These are phyloP conservation scores for Mycena rosella DNA, from an alignment of 768 basidiomycete species.

Conservation along the genomic window DNA sequence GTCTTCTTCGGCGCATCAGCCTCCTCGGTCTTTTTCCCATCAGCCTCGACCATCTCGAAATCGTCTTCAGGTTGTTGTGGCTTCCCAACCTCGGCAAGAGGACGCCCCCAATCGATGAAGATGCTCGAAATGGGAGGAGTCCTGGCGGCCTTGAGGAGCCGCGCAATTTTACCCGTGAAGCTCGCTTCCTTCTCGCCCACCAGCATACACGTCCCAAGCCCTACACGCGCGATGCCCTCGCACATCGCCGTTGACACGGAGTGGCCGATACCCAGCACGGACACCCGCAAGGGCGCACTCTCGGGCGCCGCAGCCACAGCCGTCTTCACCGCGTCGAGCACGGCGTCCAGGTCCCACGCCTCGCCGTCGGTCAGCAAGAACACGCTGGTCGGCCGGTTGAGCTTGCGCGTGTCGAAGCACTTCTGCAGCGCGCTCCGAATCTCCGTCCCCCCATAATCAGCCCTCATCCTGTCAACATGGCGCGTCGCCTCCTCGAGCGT, in stretches of 20 bases:
- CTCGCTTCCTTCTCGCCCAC: constrained; percentile 49
- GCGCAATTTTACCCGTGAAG: constrained; percentile 54
- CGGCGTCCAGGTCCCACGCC: constrained; percentile 45
- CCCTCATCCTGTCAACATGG: constrained; percentile 53
- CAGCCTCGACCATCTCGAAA: constrained; percentile 32
- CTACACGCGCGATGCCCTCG: constrained; percentile 54
- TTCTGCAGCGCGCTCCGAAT: constrained; percentile 48
- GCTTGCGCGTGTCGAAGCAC: constrained; percentile 45
- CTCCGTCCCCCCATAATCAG: constrained; percentile 59
- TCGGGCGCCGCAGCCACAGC: constrained; percentile 42
- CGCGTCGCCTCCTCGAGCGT: constrained; percentile 47
- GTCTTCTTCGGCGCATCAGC: not conserved
- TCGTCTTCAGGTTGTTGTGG: constrained; percentile 12
- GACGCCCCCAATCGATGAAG: constrained; percentile 52
- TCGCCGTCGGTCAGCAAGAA: constrained; percentile 64
- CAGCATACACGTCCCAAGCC: constrained; percentile 55
- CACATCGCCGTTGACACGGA: constrained; percentile 55
- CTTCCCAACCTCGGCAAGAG: not conserved
- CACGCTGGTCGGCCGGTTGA: constrained; percentile 50
- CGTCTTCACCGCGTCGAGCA: constrained; percentile 45
- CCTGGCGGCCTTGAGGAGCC: constrained; percentile 55
- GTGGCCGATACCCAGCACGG: constrained; percentile 59
- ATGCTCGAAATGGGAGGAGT: constrained; percentile 52
- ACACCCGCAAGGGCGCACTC: constrained; percentile 51
- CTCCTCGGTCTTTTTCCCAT: no score